phyloP scores from a whole-genome alignment of 805 yeast genomes.

The Metschnikowia reukaufii region DNA sequence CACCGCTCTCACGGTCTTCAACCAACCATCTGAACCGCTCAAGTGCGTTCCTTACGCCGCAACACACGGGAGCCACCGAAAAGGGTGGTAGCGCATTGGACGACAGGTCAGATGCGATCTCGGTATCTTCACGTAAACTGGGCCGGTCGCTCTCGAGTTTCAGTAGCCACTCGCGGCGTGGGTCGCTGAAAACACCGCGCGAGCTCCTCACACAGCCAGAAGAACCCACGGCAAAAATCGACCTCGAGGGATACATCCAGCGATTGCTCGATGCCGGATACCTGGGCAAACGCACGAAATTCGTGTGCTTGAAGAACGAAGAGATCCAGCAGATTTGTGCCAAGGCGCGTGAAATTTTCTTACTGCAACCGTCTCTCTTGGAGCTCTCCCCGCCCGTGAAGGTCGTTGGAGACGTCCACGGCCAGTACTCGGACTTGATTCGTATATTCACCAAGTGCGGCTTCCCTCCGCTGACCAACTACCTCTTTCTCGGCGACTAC shows the following conservation, averaged over 20 bases:
- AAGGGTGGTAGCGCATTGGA: slow-evolving; percentile 11
- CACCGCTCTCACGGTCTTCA: slow-evolving; percentile 24
- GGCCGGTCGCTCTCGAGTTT: slow-evolving; percentile 20
- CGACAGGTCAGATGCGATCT: slow-evolving; percentile 20
- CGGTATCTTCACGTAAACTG: slow-evolving; percentile 17
- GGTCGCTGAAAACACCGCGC: slow-evolving; percentile 12
- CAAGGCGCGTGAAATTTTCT: slow-evolving; percentile 82
- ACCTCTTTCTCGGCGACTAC: slow-evolving; percentile 91
- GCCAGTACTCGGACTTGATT: slow-evolving; percentile 89
- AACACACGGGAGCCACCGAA: slow-evolving; percentile 18
- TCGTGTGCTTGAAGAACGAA: slow-evolving; percentile 81
- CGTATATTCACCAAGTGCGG: slow-evolving; percentile 95
- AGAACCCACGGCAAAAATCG: slow-evolving; percentile 25
- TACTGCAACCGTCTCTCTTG: slow-evolving; percentile 85
- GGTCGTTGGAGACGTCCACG: slow-evolving; percentile 94
- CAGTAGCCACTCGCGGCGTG: slow-evolving; percentile 17
- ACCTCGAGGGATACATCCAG: slow-evolving; percentile 88
- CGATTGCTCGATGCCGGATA: slow-evolving; percentile 93
- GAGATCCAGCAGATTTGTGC: slow-evolving; percentile 82
- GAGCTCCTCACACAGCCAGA: slow-evolving; percentile 16
- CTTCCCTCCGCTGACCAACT: slow-evolving; percentile 92
- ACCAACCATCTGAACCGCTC: slow-evolving; percentile 19
- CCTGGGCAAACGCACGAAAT: slow-evolving; percentile 88
- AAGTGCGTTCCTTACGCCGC: slow-evolving; percentile 17
- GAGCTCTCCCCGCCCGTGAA: slow-evolving; percentile 87